Base-by-base conservation (phyloP, 2,329 filamentous ascomycete genomes). In the Cryphonectria radicalis region DNA sequence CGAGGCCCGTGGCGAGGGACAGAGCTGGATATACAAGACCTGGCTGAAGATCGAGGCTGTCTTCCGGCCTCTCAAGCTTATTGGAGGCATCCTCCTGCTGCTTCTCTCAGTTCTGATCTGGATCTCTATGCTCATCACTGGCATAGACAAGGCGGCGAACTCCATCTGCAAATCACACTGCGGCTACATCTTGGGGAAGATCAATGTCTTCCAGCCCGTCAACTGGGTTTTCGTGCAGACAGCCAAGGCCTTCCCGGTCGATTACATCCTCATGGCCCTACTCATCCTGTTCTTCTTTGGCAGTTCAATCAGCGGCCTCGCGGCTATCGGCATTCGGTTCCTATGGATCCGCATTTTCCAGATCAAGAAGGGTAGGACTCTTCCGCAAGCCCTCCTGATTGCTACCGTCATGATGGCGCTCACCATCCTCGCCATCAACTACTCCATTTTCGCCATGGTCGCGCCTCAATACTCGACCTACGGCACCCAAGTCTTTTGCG, bases 91-190 rank as follows among this genome's bases (percentile, higher is more conserved):
- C 65, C 76, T 97, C 0, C 83, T 98, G 3, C 86, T 98, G 43
- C 75, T 94, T 1, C 79, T 97, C 32, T 87, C 93, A 0, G 81
- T 97, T 19, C 75, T 97, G 59, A 87, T 97, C 75, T 97, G 94
- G 88, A 88, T 92, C 11, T 97, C 93, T 17, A 98, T 99, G 94
- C 88, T 98, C 76, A 92, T 98, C 79, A 98, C 95, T 0, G 92
- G 91, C 75, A 94, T 98, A 77, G 96, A 99, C 87, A 98, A 98
- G 84, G 93, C 94, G 50, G 95, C 92, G 81, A 98, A 98, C 84
- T 98, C 95, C 4, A 84, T 97, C 74, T 99, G 96, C 88, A 95
- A 96, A 80, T 85, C 90, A 72, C 91, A 90, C 76, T 99, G 96
- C 79, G 96, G 96, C 73, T 99, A 98, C 82, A 93, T 98, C 66